phyloP scores from a whole-genome alignment of 805 yeast species.

The Phaffomyces antillensis region DNA sequence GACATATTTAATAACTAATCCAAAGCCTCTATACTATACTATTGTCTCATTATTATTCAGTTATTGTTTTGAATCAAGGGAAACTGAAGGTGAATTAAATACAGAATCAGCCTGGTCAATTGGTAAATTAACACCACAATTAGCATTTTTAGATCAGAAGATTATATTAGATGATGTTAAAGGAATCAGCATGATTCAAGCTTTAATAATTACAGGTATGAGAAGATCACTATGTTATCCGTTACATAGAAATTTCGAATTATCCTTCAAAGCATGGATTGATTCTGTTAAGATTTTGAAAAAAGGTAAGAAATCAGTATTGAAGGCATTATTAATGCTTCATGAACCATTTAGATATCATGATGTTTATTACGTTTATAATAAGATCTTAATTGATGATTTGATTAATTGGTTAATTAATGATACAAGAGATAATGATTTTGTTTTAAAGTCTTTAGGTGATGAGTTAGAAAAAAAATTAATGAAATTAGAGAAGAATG shows the following conservation, averaged over 20 bases:
- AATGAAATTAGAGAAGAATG: slow-evolving; percentile 31
- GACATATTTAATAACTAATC: slow-evolving; percentile 47
- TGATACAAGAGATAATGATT: slow-evolving; percentile 50
- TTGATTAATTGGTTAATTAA: slow-evolving; percentile 65
- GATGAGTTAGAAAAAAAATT: slow-evolving; percentile 49
- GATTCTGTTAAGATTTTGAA: slow-evolving; percentile 61
- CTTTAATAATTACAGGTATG: slow-evolving; percentile 52
- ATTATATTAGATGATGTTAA: slow-evolving; percentile 28
- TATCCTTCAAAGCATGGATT: slow-evolving; percentile 60
- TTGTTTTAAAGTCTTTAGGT: slow-evolving; percentile 53
- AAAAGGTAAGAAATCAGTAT: slow-evolving; percentile 61
- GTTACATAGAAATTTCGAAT: slow-evolving; percentile 60
- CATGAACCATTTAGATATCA: slow-evolving; percentile 75
- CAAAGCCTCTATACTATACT: slow-evolving; percentile 52
- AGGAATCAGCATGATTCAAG: slow-evolving; percentile 35
- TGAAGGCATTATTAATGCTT: slow-evolving; percentile 51
- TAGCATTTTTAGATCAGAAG: slow-evolving; percentile 62
- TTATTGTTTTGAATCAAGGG: slow-evolving; percentile 67
- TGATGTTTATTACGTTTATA: slow-evolving; percentile 80
- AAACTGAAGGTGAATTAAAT: slow-evolving; percentile 62
- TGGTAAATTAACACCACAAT: slow-evolving; percentile 78
- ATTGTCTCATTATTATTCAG: slow-evolving; percentile 65
- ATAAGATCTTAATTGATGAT: slow-evolving; percentile 70
- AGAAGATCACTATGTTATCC: slow-evolving; percentile 78
- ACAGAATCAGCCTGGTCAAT: slow-evolving; percentile 93